Evolutionary conservation across 257 asterid species (phyloP), one percentile per base, ranked within the genome.

Genomic region (Solanum paucissectum): DNA sequence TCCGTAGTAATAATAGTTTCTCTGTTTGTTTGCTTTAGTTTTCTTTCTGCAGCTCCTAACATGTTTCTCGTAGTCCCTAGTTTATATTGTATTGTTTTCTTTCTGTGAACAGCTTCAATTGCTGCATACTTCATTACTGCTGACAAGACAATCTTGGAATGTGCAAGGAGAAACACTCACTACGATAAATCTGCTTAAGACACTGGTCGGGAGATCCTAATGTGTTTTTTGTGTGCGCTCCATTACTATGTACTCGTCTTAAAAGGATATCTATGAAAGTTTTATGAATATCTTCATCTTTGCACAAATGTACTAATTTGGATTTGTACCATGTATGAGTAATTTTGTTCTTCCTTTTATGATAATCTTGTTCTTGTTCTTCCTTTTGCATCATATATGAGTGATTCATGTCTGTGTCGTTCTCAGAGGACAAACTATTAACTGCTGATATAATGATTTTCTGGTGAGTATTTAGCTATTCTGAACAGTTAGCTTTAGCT

Each of bases 91-190:
- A 62, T 42, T 20, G 74, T 68, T 88, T 88, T 32, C 29, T 37
- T 85, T 34, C 33, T 79, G 44, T 79, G 89, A 75, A 87, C 95
- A 94, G 98, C 98, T 76, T 94, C 98, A 7, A 92, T 94, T 86
- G 95, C 98, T 33, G 94, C 98, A 7, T 95, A 94, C 92, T 95
- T 96, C 94, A 95, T 96, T 88, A 92, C 96, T 34, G 96, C 98
- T 2, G 98, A 96, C 91, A 95, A 95, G 90, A 93, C 96, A 55
- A 95, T 96, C 73, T 87, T 95, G 93, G 95, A 93, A 89, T 92
- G 96, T 9, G 97, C 98, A 66, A 91, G 96, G 95, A 91, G 91
- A 88, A 95, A 95, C 85, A 73, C 96, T 7, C 92, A 91, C 4
- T 94, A 94, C 74, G 93, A 91, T 87, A 91, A 91, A 83, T 86